These are phyloP conservation scores for Decorospora gaudefroyi DNA, from an alignment of 2,329 filamentous ascomycete species.

Conservation along the genomic window DNA sequence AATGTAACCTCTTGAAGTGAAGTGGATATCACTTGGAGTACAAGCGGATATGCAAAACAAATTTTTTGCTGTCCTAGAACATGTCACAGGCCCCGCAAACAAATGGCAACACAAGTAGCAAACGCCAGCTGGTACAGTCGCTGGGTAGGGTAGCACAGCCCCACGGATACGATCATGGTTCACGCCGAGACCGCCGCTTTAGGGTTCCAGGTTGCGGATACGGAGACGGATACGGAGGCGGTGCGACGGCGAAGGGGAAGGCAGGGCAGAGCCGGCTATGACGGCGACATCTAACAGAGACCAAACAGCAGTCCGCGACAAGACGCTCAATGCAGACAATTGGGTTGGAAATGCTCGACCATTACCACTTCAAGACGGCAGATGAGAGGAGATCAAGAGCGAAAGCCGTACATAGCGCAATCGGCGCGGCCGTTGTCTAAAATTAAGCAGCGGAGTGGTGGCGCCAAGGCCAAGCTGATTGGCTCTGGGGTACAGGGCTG, in stretches of 20 bases:
- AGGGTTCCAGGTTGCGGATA: slow-evolving; percentile 1
- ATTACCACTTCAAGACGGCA: no score
- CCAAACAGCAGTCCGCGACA: no score
- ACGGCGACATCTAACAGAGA: slow-evolving; percentile 7
- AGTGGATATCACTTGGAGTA: background rate
- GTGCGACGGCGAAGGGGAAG: slow-evolving; percentile 1
- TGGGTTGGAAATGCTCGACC: background rate
- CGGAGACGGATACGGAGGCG: slow-evolving; percentile 1
- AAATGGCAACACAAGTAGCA: no score
- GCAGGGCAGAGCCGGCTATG: slow-evolving; percentile 9
- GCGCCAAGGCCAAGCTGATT: slow-evolving; percentile 6
- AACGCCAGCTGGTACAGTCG: no score
- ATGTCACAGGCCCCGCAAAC: no score
- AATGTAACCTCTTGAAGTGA: no score
- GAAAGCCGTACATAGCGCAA: slow-evolving; percentile 16
- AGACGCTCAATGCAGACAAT: slow-evolving; percentile 1
- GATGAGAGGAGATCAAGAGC: background rate
- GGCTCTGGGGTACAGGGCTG: slow-evolving; percentile 9
- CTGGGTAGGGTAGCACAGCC: background rate
- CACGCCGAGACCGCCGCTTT: background rate
- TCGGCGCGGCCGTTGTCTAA: slow-evolving; percentile 7
- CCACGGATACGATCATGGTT: background rate
- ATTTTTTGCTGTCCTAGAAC: no score
- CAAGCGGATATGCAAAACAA: no score
- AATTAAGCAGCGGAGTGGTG: slow-evolving; percentile 10